Conservation (phyloP, 169 alveolate genomes). For the Plasmodium billcollinsi region DNA sequence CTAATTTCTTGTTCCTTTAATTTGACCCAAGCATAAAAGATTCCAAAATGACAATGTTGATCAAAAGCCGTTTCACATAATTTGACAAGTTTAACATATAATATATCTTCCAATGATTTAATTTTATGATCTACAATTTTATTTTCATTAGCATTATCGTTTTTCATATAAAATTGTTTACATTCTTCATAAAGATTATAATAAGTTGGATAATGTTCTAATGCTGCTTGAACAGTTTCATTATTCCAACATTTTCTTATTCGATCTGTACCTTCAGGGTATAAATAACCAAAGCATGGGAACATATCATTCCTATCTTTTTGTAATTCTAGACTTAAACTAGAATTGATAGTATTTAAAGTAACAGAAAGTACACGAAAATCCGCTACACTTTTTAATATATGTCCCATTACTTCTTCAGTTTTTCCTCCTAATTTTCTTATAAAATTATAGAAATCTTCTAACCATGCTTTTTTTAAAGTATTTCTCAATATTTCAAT, state of each 20-base stretch:
- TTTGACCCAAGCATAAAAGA: conserved; percentile 98
- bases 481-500: conserved; percentile 93
- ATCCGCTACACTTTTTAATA: conserved; percentile 91
- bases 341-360: conserved; percentile 84
- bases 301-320: conserved; percentile 91
- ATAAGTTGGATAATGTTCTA: conserved; percentile 91
- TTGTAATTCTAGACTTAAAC: conserved; percentile 75
- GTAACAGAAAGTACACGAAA: conserved; percentile 89
- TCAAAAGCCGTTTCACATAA: conserved; percentile 97
- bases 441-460: conserved; percentile 94
- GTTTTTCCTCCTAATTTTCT: conserved; percentile 91
- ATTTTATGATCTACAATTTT: conserved; percentile 75
- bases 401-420: conserved; percentile 94
- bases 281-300: conserved; percentile 92
- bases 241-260: conserved; percentile 93
- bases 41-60: conserved; percentile 96
- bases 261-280: conserved; percentile 93
- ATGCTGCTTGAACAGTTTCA: conserved; percentile 92
- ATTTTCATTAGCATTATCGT: conserved; percentile 43
- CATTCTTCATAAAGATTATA: conserved; percentile 91
- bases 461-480: conserved; percentile 97
- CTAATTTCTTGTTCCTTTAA: conserved; percentile 98
- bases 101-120: conserved; percentile 94
- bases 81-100: conserved; percentile 95
- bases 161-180: conserved; percentile 83